Conservation (phyloP, 1,139 yeast genomes). For the Spencermartinsiella ligniputridi region DNA sequence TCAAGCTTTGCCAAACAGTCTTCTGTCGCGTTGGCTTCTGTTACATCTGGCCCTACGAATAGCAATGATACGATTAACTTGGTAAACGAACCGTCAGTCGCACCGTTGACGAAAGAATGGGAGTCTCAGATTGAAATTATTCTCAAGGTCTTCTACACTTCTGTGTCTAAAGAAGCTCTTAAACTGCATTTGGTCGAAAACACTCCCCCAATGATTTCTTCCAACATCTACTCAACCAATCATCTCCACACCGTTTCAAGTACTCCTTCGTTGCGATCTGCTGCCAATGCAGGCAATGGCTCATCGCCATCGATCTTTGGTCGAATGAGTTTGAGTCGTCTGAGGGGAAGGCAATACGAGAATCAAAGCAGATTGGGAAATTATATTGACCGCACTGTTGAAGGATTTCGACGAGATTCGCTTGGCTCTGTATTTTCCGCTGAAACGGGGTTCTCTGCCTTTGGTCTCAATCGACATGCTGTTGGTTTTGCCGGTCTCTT, state of each 20-base stretch:
- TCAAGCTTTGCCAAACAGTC: background rate
- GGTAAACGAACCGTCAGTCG: constrained; percentile 20
- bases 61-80: constrained; percentile 20
- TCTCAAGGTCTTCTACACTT: constrained; percentile 25
- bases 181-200: constrained; percentile 25
- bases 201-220: constrained; percentile 6
- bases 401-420: constrained; percentile 26
- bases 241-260: constrained; percentile 1
- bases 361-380: constrained; percentile 25
- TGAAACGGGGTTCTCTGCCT: constrained; percentile 24
- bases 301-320: constrained; percentile 23
- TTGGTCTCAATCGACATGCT: constrained; percentile 28
- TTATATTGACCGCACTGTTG: constrained; percentile 14
- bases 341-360: constrained; percentile 18
- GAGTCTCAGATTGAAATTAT: constrained; percentile 27
- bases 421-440: constrained; percentile 29
- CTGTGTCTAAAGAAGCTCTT: constrained; percentile 28
- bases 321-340: constrained; percentile 21
- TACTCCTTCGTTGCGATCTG: background rate
- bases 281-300: background rate
- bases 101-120: constrained; percentile 26
- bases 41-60: background rate
- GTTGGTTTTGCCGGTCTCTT: constrained; percentile 35
- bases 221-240: constrained; percentile 5
- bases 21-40: background rate